Conservation (phyloP, 805 yeast species). For the Schwanniomyces occidentalis region DNA sequence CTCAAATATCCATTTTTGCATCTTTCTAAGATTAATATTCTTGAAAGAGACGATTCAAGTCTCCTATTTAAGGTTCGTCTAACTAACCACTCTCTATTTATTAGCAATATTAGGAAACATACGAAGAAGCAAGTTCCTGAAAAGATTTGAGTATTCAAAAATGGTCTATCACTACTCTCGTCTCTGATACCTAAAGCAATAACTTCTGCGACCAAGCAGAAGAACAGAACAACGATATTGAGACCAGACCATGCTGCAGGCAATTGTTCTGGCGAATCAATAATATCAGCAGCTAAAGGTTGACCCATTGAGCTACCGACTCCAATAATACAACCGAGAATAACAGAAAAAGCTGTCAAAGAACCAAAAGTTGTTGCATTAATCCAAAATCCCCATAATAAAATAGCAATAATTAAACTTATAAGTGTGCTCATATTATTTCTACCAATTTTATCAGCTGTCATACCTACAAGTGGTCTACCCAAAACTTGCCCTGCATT, state of each 20-base stretch:
- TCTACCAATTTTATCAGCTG: conserved; percentile 51
- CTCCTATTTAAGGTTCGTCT: conserved; percentile 22
- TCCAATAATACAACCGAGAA: conserved; percentile 34
- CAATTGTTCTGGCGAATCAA: conserved; percentile 21
- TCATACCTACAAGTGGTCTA: conserved; percentile 46
- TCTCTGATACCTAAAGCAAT: conserved; percentile 51
- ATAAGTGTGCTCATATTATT: conserved; percentile 30
- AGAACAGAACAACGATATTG: conserved; percentile 30
- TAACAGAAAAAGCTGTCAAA: conserved; percentile 28
- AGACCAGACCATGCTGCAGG: conserved; percentile 43
- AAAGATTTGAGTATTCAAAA: conserved; percentile 59
- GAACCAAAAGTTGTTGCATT: conserved; percentile 33
- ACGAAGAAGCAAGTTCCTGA: conserved; percentile 52
- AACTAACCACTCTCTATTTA: conserved; percentile 54
- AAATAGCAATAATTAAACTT: conserved; percentile 23
- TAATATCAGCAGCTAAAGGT: conserved; percentile 24
- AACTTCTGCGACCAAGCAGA: conserved; percentile 50
- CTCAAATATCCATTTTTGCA: conserved; percentile 9
- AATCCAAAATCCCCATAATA: conserved; percentile 40
- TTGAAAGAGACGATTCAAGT: conserved; percentile 6
- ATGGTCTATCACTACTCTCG: conserved; percentile 37
- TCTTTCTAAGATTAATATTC: conserved; percentile 3
- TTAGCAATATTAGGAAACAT: conserved; percentile 42
- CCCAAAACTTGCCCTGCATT: conserved; percentile 51
- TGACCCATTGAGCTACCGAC: conserved; percentile 26